Evolutionary conservation across 495 filamentous ascomycete genomes (phyloP).

Genomic region (Penicillium herquei): DNA sequence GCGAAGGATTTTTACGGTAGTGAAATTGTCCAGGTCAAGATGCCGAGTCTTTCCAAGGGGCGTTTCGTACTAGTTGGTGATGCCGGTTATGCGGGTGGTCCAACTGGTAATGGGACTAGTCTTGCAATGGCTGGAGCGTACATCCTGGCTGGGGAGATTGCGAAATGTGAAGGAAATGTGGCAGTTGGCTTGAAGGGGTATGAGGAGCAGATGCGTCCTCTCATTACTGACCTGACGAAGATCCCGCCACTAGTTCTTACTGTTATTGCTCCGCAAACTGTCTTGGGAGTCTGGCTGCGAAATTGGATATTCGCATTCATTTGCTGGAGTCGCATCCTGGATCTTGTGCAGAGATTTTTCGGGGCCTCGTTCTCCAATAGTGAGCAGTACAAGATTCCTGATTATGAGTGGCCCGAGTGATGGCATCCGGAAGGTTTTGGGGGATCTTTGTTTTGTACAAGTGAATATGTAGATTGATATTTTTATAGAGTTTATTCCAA

Average conservation of each 20-base stretch:
- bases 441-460: too few species aligned
- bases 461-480: too few species aligned
- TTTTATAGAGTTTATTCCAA: too few species aligned
- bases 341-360: slow-evolving; percentile 6
- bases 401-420: slow-evolving; percentile 6
- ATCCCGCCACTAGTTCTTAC: slow-evolving; percentile 23
- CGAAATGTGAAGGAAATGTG: slow-evolving; percentile 24
- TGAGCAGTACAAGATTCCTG: neutral
- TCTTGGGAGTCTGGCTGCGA: slow-evolving; percentile 33
- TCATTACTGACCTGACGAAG: slow-evolving; percentile 37
- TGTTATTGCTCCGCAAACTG: slow-evolving; percentile 37
- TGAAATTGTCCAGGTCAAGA: slow-evolving; percentile 47
- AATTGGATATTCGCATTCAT: slow-evolving; percentile 17
- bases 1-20: slow-evolving; percentile 48
- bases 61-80: slow-evolving; percentile 42
- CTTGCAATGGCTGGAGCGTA: slow-evolving; percentile 47
- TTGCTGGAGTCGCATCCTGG: slow-evolving; percentile 9
- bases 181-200: slow-evolving; percentile 37
- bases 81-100: slow-evolving; percentile 36
- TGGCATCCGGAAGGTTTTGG: neutral
- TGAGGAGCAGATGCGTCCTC: slow-evolving; percentile 41
- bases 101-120: slow-evolving; percentile 45
- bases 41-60: slow-evolving; percentile 30
- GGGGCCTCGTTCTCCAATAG: neutral
- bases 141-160: slow-evolving; percentile 48